Evolutionary conservation across 768 basidiomycete species (phyloP), one percentile per base, ranked within the genome.

Genomic region (Cytidiella melzeri): DNA sequence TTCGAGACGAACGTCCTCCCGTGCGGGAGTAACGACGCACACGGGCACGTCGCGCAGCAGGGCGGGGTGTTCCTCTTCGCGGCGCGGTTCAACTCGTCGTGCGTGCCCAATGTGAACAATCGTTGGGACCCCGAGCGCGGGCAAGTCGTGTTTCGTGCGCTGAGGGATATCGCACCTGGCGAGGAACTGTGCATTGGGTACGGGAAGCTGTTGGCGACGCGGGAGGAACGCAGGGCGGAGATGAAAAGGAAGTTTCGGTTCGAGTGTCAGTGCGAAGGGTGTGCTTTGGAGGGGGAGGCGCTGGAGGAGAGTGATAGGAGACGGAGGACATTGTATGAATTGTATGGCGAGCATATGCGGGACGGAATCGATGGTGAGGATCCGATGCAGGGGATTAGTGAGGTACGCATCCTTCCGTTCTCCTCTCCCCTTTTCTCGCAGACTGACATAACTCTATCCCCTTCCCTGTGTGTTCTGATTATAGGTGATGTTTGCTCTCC

Each of bases 171-270:
- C 43, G 53, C 11, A n/a, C 40, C 45, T 5, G 63, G 57, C 15
- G 61, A 65, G 47, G 65, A 67, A 57, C 56, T 67, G 5, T 64
- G 61, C 45, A 57, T 65, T 41, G 52, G 47, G 36, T 67, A 67
- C 43, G 51, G 51, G 12, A 45, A 52, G 38, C 36, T 61, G 18
- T 52, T 64, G 1, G 58, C 44, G 27, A 47, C 50, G 21, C 49
- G 55, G 11, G 59, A 50, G 7, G 47, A 50, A 21, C 48, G 64
- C 15, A 42, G 45, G 28, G 47, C 34, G 21, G 50, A 57, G 48
- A 28, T 63, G 37, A 20, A 48, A 45, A 40, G 11, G 30, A 48
- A 48, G 34, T 62, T 54, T 28, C 47, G 54, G 19, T 65, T 64
- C 45, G 55, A 54, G 27, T 65, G 64, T 27, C 18, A 18, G 15